phyloP scores from a whole-genome alignment of 2,329 filamentous ascomycete genomes.

The Aspergillus thermomutatus region DNA sequence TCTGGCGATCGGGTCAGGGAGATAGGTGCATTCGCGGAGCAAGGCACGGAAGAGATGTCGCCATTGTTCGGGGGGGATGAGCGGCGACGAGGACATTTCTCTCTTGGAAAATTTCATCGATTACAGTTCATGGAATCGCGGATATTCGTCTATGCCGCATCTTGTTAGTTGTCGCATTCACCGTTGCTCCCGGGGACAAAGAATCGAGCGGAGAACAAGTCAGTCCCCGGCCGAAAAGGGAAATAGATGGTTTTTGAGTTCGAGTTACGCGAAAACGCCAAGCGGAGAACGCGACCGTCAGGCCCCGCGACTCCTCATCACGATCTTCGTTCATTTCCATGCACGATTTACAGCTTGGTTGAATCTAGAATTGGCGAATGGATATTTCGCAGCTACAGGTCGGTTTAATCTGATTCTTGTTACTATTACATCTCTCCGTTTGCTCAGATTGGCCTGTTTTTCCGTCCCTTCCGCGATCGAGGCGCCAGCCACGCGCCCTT shows the following conservation, averaged over 20 bases:
- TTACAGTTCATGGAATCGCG: background rate
- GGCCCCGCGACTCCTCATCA: slow-evolving; percentile 21
- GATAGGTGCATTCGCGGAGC: slow-evolving; percentile 58
- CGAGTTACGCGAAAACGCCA: slow-evolving; percentile 22
- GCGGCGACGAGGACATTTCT: slow-evolving; percentile 14
- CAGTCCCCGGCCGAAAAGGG: slow-evolving; percentile 13
- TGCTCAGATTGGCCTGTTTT: slow-evolving; percentile 8
- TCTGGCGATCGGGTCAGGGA: slow-evolving; percentile 56
- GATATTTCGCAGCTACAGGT: background rate
- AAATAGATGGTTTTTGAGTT: slow-evolving; percentile 11
- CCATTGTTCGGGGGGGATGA: slow-evolving; percentile 30
- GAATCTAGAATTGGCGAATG: background rate
- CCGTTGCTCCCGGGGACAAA: background rate
- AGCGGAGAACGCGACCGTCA: slow-evolving; percentile 23
- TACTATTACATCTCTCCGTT: slow-evolving; percentile 2
- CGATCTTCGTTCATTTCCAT: slow-evolving; percentile 3
- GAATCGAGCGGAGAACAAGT: background rate
- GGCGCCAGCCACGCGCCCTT: slow-evolving; percentile 31
- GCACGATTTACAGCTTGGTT: slow-evolving; percentile 3
- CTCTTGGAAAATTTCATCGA: background rate
- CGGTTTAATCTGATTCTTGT: background rate
- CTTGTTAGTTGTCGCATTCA: background rate
- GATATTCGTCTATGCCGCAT: background rate
- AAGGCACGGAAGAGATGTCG: slow-evolving; percentile 53
- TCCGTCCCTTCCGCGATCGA: slow-evolving; percentile 20